A percentile compares a stretch with the other conserved stretches of the same genome.
Evolutionary conservation across 371 early-diverging fungal species (phyloP).

Genomic region (Cokeromyces recurvatus): DNA sequence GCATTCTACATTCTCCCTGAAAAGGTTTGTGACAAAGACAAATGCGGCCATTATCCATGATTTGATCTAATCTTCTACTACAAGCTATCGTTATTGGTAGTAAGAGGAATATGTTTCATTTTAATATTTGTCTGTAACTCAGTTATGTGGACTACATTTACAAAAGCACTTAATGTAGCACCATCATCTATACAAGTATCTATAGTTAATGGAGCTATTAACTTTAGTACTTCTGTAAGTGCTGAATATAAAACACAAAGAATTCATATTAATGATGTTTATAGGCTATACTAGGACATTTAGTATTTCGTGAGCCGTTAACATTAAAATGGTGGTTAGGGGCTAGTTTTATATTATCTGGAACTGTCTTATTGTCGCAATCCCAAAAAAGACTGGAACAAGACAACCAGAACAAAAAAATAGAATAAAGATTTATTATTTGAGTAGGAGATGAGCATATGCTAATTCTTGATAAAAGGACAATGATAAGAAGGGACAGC

Average conservation of each 20-base stretch:
- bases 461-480: too few species aligned
- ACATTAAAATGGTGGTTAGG: conserved; percentile 76
- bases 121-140: conserved; percentile 65
- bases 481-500: too few species aligned
- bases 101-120: conserved; percentile 51
- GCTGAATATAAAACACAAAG: background rate
- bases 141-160: conserved; percentile 79
- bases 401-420: too few species aligned
- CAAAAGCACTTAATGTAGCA: conserved; percentile 70
- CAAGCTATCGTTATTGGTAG: conserved; percentile 33
- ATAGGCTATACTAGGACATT: conserved; percentile 62
- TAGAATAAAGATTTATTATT: too few species aligned
- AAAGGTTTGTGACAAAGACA: conserved; percentile 9
- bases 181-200: conserved; percentile 67
- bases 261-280: background rate
- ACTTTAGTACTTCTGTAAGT: conserved; percentile 66
- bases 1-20: conserved; percentile 11
- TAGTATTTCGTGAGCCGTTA: conserved; percentile 66
- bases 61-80: too few species aligned
- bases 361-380: conserved; percentile 50
- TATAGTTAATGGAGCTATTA: conserved; percentile 68
- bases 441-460: too few species aligned
- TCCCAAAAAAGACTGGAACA: conserved; percentile 33
- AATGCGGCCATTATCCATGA: too few species aligned
- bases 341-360: conserved; percentile 64